These are phyloP conservation scores for Nemania abortiva DNA, from an alignment of 2,329 filamentous ascomycete genomes.

Conservation along the genomic window DNA sequence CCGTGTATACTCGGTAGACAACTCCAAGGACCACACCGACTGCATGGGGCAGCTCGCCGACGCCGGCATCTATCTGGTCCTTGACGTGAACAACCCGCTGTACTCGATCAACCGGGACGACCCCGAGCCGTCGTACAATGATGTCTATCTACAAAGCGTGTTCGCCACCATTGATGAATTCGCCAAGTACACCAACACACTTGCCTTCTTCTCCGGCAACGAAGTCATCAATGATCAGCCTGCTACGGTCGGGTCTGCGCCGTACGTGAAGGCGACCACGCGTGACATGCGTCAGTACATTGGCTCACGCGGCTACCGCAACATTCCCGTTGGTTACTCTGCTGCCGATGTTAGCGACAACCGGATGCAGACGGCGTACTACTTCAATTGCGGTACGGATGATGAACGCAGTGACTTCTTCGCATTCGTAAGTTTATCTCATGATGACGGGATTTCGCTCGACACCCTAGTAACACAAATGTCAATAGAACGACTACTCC, in stretches of 20 bases:
- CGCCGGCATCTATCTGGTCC: constrained; percentile 90
- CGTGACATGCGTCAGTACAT: constrained; percentile 82
- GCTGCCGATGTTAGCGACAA: constrained; percentile 86
- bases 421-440: constrained; percentile 67
- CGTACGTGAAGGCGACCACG: constrained; percentile 82
- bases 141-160: constrained; percentile 83
- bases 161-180: constrained; percentile 92
- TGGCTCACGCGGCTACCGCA: constrained; percentile 69
- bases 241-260: constrained; percentile 73
- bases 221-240: constrained; percentile 79
- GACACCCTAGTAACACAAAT: constrained; percentile 35
- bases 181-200: constrained; percentile 83
- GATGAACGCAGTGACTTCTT: constrained; percentile 90
- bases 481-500: constrained; percentile 79
- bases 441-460: not conserved
- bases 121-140: constrained; percentile 85
- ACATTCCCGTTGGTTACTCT: constrained; percentile 80
- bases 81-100: constrained; percentile 89
- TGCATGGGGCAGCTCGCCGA: constrained; percentile 87
- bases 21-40: constrained; percentile 81
- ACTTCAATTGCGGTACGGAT: constrained; percentile 93
- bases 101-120: constrained; percentile 87
- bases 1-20: constrained; percentile 93
- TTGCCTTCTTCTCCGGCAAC: constrained; percentile 87
- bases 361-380: constrained; percentile 85